These are phyloP conservation scores for Blumeria graminis DNA, from an alignment of 2,329 filamentous ascomycete species.

Conservation along the genomic window DNA sequence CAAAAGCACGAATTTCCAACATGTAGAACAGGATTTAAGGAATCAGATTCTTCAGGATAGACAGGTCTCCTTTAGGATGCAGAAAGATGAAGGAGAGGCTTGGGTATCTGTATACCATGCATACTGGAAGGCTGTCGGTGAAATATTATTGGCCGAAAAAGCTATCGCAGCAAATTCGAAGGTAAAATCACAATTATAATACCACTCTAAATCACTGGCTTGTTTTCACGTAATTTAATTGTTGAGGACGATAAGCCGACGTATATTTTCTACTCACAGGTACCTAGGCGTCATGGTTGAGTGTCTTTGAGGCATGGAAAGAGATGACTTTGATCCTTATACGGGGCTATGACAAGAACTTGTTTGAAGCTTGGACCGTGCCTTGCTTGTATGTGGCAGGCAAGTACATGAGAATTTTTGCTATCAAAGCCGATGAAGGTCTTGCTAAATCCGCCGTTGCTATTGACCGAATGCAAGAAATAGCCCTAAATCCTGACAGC, in stretches of 20 bases:
- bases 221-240: too few species aligned
- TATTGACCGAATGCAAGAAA: constrained; percentile 31
- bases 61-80: constrained; percentile 16
- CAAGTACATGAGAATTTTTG: constrained; percentile 68
- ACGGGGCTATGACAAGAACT: constrained; percentile 52
- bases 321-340: constrained; percentile 55
- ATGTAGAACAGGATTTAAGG: constrained; percentile 38
- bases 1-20: constrained; percentile 42
- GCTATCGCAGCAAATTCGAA: constrained; percentile 14
- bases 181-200: constrained; percentile 6
- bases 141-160: constrained; percentile 43
- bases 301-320: constrained; percentile 73
- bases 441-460: constrained; percentile 21
- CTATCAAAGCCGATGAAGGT: constrained; percentile 71
- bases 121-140: constrained; percentile 64
- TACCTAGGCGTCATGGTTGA: constrained; percentile 30
- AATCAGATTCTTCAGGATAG: constrained; percentile 41
- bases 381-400: constrained; percentile 73
- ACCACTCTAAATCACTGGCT: neutral
- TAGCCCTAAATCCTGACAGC: constrained; percentile 56
- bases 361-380: constrained; percentile 76
- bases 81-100: constrained; percentile 38
- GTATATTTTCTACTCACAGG: too few species aligned
- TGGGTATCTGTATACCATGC: constrained; percentile 69
- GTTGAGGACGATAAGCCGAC: too few species aligned